These are phyloP conservation scores for Hyaloperonospora arabidopsidis DNA, from an alignment of 352 stramenopile genomes.

Conservation along the genomic window DNA sequence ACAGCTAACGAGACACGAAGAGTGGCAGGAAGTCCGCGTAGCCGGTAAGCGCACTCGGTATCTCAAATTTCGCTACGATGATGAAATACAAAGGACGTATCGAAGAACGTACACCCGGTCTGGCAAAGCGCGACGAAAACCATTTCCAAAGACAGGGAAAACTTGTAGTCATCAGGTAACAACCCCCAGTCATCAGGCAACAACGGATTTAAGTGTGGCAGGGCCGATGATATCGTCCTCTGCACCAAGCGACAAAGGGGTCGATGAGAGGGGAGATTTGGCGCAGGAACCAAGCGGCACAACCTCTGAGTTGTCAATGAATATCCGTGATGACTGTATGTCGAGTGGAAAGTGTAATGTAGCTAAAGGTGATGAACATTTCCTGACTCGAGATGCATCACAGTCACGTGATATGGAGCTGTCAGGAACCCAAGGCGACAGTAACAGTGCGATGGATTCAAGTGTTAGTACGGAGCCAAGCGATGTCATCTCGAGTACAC, in stretches of 20 bases:
- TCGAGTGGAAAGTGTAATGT: neutral
- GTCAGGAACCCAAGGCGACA: slow-evolving; percentile 2
- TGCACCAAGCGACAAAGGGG: neutral
- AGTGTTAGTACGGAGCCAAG: slow-evolving; percentile 1
- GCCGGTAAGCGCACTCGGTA: slow-evolving; percentile 50
- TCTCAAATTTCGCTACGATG: slow-evolving; percentile 34
- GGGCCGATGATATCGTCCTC: neutral
- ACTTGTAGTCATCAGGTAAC: neutral
- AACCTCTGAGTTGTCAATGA: neutral
- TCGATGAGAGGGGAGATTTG: neutral
- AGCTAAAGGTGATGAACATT: neutral
- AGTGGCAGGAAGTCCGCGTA: slow-evolving; percentile 38
- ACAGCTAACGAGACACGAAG: slow-evolving; percentile 41
- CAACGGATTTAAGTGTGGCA: slow-evolving; percentile 1
- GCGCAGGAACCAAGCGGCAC: neutral
- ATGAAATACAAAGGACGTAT: slow-evolving; percentile 22
- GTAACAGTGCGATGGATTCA: neutral
- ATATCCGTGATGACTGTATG: slow-evolving; percentile 3
- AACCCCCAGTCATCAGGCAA: neutral
- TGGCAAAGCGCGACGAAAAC: slow-evolving; percentile 11
- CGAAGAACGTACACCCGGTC: slow-evolving; percentile 16
- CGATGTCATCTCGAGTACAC: neutral
- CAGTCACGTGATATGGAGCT: neutral
- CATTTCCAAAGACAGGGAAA: neutral
- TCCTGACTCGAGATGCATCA: slow-evolving; percentile 3